Base-by-base conservation (phyloP, 106 monocot species). In the Posidonia australis region DNA sequence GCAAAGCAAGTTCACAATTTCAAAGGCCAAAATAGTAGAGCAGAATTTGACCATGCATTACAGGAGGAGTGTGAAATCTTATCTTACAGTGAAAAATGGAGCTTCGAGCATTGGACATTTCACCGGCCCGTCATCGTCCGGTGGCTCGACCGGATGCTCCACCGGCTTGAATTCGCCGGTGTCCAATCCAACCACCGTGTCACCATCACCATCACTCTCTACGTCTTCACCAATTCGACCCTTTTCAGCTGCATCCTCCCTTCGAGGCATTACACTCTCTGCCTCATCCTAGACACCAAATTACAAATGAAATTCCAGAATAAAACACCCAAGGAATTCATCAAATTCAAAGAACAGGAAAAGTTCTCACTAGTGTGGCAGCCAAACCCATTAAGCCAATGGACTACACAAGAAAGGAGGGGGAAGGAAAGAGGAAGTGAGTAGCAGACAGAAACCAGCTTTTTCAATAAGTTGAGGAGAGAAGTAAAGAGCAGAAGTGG, bases 71-170 rank as follows among this genome's bases (percentile, higher is more conserved):
- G 18, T 5, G 5, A 14, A 30, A 13, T 28, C 58, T 9, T 9
- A 58, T 22, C 28, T 31, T 31, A 20, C 26, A 16, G 24, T 12
- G 13, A 58, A 13, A 58, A 24, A 12, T 14, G 29, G 29, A 58
- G 29, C 49, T 49, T 24, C 23, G 27, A 27, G 11, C 11, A 2
- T 17, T 5, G 78, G 72, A 44, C 51, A 72, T 20, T 45, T 63
- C 21, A 46, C 55, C 2, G 68, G 78, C 28, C 9, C 54, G 48
- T 77, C 77, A 25, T 71, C 70, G 25, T 70, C 57, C 1, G 47
- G 26, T 10, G 78, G 73, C 63, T 78, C 73, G 43, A 54, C 25
- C 0, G 78, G 78, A 42, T 74, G 78, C 57, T 74, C 68, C 18
- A 78, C 44, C 9, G 78, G 73, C 46, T 68, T 69, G 32, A 78